Percentiles rank a stretch among this genome's conserved stretches.
Conservation (phyloP, 371 early-diverging fungal species). For the Actinomucor elegans region DNA sequence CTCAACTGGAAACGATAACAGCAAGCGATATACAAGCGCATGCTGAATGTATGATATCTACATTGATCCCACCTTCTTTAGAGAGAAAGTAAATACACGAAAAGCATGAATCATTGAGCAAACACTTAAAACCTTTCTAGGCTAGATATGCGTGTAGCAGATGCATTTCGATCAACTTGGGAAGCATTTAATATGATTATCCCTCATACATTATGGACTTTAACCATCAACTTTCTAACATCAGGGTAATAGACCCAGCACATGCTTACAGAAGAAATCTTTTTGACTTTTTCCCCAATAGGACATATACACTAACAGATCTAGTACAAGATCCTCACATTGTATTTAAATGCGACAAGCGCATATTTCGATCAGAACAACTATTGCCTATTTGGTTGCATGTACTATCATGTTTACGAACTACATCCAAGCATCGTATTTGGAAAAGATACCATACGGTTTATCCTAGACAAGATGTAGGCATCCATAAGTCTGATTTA, state of each 20-base stretch:
- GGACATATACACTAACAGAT: slow-evolving; percentile 35
- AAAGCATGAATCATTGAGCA: not conserved
- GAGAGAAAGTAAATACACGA: slow-evolving; percentile 15
- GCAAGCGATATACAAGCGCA: slow-evolving; percentile 7
- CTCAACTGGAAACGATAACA: slow-evolving; percentile 13
- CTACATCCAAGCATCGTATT: slow-evolving; percentile 44
- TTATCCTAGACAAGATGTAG: slow-evolving; percentile 21
- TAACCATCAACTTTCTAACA: slow-evolving; percentile 22
- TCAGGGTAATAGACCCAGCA: not conserved
- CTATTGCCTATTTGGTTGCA: slow-evolving; percentile 56
- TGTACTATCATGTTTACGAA: slow-evolving; percentile 38
- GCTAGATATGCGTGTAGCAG: slow-evolving; percentile 20
- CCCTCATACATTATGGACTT: slow-evolving; percentile 44
- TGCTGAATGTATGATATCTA: slow-evolving; percentile 18
- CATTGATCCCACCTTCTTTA: slow-evolving; percentile 24
- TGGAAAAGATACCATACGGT: slow-evolving; percentile 42
- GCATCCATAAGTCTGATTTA: too few relatives aligned
- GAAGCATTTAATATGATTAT: slow-evolving; percentile 37
- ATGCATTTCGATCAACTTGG: slow-evolving; percentile 40
- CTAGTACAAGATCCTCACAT: slow-evolving; percentile 53
- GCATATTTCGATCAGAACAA: slow-evolving; percentile 48
- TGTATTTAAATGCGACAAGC: slow-evolving; percentile 51
- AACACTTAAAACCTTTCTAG: not conserved
- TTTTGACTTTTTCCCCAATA: not conserved
- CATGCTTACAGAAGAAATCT: not conserved